Percentiles rank a stretch among this genome's conserved stretches.
These are phyloP conservation scores for Tulasnella sp. DNA, from an alignment of 768 basidiomycete species.

Conservation along the genomic window DNA sequence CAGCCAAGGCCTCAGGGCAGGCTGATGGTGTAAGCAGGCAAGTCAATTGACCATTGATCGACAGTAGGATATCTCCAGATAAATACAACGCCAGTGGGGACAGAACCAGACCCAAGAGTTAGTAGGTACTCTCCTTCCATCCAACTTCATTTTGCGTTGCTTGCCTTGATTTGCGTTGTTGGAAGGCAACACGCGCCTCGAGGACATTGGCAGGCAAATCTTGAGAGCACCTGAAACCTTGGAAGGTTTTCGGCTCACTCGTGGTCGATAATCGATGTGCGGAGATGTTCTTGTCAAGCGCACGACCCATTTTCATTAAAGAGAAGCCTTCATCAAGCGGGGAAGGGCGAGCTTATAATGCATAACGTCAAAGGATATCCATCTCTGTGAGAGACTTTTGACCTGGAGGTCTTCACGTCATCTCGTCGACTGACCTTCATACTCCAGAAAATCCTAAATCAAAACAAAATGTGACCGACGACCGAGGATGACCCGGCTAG, in stretches of 20 bases:
- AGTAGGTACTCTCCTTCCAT: too few relatives aligned
- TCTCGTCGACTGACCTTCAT: neutral
- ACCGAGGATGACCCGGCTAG: neutral
- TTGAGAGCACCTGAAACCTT: neutral
- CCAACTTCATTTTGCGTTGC: neutral
- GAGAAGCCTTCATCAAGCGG: neutral
- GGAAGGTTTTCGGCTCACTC: neutral
- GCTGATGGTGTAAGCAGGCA: neutral
- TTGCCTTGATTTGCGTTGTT: neutral
- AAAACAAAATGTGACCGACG: neutral
- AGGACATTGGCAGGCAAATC: neutral
- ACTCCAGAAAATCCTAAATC: neutral
- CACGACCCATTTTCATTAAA: neutral
- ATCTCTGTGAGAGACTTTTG: conserved; percentile 1
- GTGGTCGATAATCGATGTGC: neutral
- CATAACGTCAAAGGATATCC: neutral
- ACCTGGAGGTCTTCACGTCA: neutral
- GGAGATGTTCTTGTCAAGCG: neutral
- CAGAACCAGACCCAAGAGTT: too few relatives aligned
- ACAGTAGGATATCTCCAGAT: neutral
- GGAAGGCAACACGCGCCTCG: neutral
- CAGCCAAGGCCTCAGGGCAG: too few relatives aligned
- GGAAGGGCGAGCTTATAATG: neutral
- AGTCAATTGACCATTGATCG: neutral
- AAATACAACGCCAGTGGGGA: neutral